Evolutionary conservation across 1,284 basidiomycete genomes (phyloP).

Genomic region (Microbotryum lychnidis-dioicae): DNA sequence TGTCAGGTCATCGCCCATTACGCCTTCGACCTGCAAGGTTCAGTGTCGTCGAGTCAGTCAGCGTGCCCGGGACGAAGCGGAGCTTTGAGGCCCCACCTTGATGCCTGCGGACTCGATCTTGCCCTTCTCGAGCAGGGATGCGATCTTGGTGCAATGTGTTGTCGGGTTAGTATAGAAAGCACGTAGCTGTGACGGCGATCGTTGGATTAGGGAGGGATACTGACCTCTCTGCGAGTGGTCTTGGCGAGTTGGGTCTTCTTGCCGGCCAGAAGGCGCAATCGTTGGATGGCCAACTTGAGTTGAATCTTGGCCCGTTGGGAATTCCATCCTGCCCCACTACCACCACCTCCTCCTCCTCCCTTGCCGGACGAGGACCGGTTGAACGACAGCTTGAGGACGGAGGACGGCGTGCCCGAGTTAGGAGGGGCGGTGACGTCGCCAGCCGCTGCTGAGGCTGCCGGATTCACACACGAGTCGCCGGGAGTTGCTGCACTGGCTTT

Average conservation of each 20-base stretch:
- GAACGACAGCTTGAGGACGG: too few relatives aligned
- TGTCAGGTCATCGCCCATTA: constrained; percentile 78
- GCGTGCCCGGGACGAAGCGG: neutral
- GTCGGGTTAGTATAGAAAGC: constrained; percentile 37
- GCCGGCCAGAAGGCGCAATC: constrained; percentile 78
- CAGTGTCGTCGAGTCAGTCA: constrained; percentile 36
- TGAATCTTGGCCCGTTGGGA: neutral
- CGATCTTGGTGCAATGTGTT: constrained; percentile 50
- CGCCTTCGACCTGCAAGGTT: constrained; percentile 39
- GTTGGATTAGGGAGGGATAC: too few relatives aligned
- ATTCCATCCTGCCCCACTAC: too few relatives aligned
- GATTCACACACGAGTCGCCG: too few relatives aligned
- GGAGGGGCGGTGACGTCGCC: neutral
- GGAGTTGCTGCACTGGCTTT: too few relatives aligned
- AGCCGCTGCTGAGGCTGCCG: too few relatives aligned
- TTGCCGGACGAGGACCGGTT: too few relatives aligned
- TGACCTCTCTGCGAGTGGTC: constrained; percentile 47
- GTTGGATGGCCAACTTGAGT: constrained; percentile 74
- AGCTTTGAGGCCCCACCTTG: constrained; percentile 50
- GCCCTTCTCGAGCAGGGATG: constrained; percentile 63
- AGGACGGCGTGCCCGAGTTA: neutral
- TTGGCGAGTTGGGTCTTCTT: constrained; percentile 92
- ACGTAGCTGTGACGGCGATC: too few relatives aligned
- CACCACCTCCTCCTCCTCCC: too few relatives aligned
- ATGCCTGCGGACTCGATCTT: constrained; percentile 75